These are phyloP conservation scores for Sarocladiaceae sp. DNA, from an alignment of 2,329 filamentous ascomycete genomes.

Conservation along the genomic window DNA sequence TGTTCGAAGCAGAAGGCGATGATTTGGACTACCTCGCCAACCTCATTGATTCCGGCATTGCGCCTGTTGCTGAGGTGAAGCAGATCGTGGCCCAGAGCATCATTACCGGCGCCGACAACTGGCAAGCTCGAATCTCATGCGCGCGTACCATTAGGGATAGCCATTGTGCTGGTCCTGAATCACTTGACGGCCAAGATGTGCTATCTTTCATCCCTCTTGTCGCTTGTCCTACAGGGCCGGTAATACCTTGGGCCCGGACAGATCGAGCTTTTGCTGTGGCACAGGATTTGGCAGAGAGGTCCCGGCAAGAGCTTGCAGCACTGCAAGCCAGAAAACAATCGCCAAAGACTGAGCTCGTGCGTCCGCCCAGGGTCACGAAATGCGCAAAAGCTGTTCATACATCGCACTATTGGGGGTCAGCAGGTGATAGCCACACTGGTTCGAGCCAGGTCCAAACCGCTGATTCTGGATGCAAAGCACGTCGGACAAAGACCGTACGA, in stretches of 20 bases:
- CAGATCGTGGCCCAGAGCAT: constrained; percentile 24
- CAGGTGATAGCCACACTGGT: not conserved
- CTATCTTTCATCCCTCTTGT: constrained; percentile 18
- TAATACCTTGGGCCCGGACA: constrained; percentile 25
- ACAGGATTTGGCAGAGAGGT: constrained; percentile 20
- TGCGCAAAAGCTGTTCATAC: not conserved
- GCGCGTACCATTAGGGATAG: constrained; percentile 22
- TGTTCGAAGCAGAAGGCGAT: constrained; percentile 27
- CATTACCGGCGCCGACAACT: constrained; percentile 26
- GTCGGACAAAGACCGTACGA: not conserved
- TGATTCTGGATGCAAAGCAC: not conserved
- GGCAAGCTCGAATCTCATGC: constrained; percentile 26
- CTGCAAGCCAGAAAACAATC: not conserved
- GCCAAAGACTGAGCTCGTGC: not conserved
- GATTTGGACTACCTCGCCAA: constrained; percentile 24
- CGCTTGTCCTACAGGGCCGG: not conserved
- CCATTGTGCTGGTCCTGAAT: constrained; percentile 11
- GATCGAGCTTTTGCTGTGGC: constrained; percentile 27
- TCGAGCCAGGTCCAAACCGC: too few species aligned
- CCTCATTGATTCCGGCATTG: constrained; percentile 20
- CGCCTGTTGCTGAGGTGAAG: constrained; percentile 21
- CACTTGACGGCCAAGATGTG: constrained; percentile 26
- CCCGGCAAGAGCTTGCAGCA: not conserved
- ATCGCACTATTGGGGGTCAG: not conserved
- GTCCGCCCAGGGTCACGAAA: not conserved